A percentile compares a stretch with the other conserved stretches of the same genome.
Evolutionary conservation across 2,329 filamentous ascomycete genomes (phyloP).

Genomic region (Fonsecaea erecta): DNA sequence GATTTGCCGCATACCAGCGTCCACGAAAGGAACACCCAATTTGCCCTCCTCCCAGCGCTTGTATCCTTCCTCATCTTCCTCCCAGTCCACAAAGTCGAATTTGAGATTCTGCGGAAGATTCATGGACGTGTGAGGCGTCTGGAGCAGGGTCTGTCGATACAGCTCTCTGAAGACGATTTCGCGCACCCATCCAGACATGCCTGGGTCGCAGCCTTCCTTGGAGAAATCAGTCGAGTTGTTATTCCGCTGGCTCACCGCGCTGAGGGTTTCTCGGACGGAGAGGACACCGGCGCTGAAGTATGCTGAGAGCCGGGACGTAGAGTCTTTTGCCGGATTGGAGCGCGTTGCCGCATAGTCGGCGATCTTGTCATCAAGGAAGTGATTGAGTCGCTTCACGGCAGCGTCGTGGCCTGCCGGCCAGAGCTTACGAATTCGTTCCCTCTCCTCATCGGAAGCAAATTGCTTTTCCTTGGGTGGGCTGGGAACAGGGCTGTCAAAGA

Average conservation of each 20-base stretch:
- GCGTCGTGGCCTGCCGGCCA: slow-evolving; percentile 46
- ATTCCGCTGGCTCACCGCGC: slow-evolving; percentile 50
- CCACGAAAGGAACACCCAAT: slow-evolving; percentile 56
- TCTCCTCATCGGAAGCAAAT: slow-evolving; percentile 42
- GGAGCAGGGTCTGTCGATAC: slow-evolving; percentile 55
- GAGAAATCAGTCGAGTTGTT: slow-evolving; percentile 51
- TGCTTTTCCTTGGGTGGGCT: slow-evolving; percentile 41
- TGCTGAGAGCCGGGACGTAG: slow-evolving; percentile 43
- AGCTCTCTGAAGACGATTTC: slow-evolving; percentile 59
- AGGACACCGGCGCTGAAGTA: slow-evolving; percentile 47
- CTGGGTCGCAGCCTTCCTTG: slow-evolving; percentile 43
- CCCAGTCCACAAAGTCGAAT: slow-evolving; percentile 58
- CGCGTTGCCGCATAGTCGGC: slow-evolving; percentile 43
- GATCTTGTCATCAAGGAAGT: slow-evolving; percentile 43
- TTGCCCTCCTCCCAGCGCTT: slow-evolving; percentile 54
- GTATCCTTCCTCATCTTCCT: slow-evolving; percentile 56
- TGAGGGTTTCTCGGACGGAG: slow-evolving; percentile 52
- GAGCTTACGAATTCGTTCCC: slow-evolving; percentile 43
- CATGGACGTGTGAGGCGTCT: slow-evolving; percentile 55
- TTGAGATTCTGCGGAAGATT: slow-evolving; percentile 58
- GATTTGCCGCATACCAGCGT: slow-evolving; percentile 58
- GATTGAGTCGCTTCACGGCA: slow-evolving; percentile 40
- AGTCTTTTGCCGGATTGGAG: slow-evolving; percentile 43
- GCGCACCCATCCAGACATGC: slow-evolving; percentile 54
- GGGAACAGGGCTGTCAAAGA: slow-evolving; percentile 42